Percentiles rank a stretch among this genome's conserved stretches.
Evolutionary conservation across 768 basidiomycete genomes (phyloP).

Genomic region (Mycena pura): DNA sequence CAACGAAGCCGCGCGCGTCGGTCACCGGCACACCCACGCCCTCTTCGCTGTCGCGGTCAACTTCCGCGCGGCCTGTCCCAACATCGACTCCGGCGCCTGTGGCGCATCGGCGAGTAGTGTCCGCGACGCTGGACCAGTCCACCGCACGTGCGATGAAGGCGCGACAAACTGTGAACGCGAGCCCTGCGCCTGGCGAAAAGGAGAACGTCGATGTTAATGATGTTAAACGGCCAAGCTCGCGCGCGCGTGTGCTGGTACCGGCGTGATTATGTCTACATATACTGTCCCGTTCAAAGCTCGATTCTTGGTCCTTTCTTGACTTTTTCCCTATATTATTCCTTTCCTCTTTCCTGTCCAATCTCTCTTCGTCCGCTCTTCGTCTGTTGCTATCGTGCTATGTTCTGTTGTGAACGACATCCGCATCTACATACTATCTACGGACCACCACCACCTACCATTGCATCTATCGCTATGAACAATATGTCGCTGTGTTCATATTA

Average conservation of each 20-base stretch:
- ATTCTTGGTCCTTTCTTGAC: slow-evolving; percentile 11
- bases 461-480: no score
- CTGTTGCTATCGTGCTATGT: slow-evolving; percentile 23
- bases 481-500: no score
- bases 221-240: slow-evolving; percentile 18
- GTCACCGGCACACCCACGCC: slow-evolving; percentile 19
- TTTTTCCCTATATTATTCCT: slow-evolving; percentile 24
- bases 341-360: slow-evolving; percentile 7
- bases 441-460: no score
- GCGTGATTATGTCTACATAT: background rate
- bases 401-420: slow-evolving; percentile 15
- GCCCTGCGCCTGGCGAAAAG: slow-evolving; percentile 58
- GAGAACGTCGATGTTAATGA: slow-evolving; percentile 56
- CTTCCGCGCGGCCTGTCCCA: slow-evolving; percentile 38
- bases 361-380: background rate
- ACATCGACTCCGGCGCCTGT: slow-evolving; percentile 17
- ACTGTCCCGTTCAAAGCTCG: background rate
- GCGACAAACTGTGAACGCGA: slow-evolving; percentile 41
- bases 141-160: slow-evolving; percentile 40
- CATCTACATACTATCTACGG: no score
- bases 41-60: slow-evolving; percentile 31
- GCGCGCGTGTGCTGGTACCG: slow-evolving; percentile 30
- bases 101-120: slow-evolving; percentile 37
- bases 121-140: slow-evolving; percentile 38
- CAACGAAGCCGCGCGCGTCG: slow-evolving; percentile 44